Conservation (phyloP, 129 eudicot species). For the Centella asiatica region DNA sequence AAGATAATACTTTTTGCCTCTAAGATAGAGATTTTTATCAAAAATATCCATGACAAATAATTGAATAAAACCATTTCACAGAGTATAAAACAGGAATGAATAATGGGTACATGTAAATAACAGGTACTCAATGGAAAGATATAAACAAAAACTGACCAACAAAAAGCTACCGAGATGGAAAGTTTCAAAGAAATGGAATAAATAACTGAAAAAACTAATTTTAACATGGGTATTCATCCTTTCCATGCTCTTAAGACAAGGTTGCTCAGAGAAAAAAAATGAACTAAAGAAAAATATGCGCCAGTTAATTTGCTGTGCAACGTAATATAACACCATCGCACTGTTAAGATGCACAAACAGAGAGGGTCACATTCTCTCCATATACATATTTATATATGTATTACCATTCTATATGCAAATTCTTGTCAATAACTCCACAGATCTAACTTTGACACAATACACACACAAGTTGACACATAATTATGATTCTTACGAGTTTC, state of each 20-base stretch:
- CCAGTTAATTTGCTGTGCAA: not conserved
- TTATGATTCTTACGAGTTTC: not conserved
- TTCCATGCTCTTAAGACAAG: not conserved
- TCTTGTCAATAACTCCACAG: not conserved
- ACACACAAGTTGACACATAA: not conserved
- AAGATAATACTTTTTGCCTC: not conserved
- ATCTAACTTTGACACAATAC: no score
- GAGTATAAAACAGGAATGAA: not conserved
- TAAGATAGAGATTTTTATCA: not conserved
- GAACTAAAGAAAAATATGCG: not conserved
- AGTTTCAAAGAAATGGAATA: no score
- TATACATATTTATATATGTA: not conserved
- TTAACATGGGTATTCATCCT: not conserved
- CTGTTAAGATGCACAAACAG: no score
- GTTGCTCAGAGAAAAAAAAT: not conserved
- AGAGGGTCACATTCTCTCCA: no score
- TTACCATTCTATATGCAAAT: not conserved
- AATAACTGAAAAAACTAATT: no score
- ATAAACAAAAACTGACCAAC: no score
- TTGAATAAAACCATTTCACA: not conserved
- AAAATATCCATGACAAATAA: not conserved
- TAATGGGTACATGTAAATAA: not conserved
- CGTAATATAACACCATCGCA: not conserved
- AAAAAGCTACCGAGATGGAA: no score
- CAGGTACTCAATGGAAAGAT: no score